Conservation (phyloP, 768 basidiomycete species). For the Pleurotus salmoneostramineus region DNA sequence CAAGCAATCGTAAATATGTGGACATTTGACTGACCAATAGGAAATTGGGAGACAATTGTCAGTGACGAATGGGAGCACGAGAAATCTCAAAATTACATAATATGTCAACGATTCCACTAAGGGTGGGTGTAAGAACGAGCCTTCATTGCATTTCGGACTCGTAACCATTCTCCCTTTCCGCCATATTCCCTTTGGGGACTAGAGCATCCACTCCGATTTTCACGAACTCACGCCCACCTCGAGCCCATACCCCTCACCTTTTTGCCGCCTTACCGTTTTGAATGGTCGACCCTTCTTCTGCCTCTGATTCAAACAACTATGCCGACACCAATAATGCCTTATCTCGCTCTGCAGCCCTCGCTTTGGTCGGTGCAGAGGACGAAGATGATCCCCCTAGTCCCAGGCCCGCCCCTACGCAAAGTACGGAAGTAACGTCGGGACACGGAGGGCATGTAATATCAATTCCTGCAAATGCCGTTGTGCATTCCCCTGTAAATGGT, state of each 20-base stretch:
- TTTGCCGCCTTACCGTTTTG: constrained; percentile 22
- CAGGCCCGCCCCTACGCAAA: constrained; percentile 23
- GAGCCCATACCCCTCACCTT: not conserved
- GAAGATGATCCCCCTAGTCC: constrained; percentile 43
- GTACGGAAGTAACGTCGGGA: constrained; percentile 25
- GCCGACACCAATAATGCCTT: constrained; percentile 20
- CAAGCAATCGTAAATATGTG: too few relatives aligned
- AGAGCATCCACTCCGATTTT: constrained; percentile 2
- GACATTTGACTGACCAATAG: too few relatives aligned
- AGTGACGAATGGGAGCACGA: too few relatives aligned
- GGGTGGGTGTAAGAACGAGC: too few relatives aligned
- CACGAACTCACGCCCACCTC: constrained; percentile 4
- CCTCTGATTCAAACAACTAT: constrained; percentile 19
- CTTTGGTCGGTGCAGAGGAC: constrained; percentile 31
- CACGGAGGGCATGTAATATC: not conserved
- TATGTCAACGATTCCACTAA: too few relatives aligned
- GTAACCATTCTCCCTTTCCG: constrained; percentile 13
- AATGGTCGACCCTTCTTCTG: constrained; percentile 34
- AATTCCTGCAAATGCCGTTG: not conserved
- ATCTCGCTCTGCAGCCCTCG: constrained; percentile 28
- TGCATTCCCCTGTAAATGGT: not conserved
- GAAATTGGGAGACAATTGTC: too few relatives aligned
- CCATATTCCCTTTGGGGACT: not conserved
- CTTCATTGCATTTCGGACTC: too few relatives aligned
- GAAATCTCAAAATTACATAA: too few relatives aligned